These are phyloP conservation scores for Candida ascalaphidarum DNA, from an alignment of 805 yeast genomes.

Conservation along the genomic window DNA sequence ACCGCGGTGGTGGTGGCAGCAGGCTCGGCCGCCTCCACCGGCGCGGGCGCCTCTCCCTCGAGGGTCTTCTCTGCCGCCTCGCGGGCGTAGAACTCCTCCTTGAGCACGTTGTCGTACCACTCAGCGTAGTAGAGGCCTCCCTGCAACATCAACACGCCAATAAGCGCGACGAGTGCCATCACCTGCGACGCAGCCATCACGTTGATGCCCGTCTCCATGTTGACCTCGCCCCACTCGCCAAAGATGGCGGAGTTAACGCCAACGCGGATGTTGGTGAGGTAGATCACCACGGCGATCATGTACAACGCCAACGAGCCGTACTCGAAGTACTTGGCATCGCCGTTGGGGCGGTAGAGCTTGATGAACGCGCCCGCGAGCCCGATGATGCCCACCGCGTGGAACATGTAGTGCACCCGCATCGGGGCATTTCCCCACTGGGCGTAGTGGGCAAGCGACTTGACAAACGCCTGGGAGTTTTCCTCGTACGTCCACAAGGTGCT, in stretches of 20 bases:
- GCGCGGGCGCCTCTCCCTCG: not conserved
- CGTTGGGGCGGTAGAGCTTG: slow-evolving; percentile 81
- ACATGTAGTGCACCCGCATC: slow-evolving; percentile 42
- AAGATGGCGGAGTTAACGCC: slow-evolving; percentile 63
- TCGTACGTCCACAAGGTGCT: slow-evolving; percentile 59
- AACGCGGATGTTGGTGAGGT: slow-evolving; percentile 76
- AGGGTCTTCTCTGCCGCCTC: slow-evolving; percentile 14
- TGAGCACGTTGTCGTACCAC: slow-evolving; percentile 39
- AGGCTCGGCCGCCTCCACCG: slow-evolving; percentile 1
- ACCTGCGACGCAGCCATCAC: slow-evolving; percentile 87
- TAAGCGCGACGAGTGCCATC: slow-evolving; percentile 59
- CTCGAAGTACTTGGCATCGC: slow-evolving; percentile 80
- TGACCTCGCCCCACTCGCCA: slow-evolving; percentile 93
- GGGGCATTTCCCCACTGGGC: slow-evolving; percentile 66
- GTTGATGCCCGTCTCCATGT: slow-evolving; percentile 74
- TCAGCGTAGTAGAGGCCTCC: slow-evolving; percentile 84
- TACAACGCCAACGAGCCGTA: slow-evolving; percentile 75
- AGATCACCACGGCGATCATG: slow-evolving; percentile 68
- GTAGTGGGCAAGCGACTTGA: slow-evolving; percentile 64
- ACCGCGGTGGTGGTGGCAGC: slow-evolving; percentile 6
- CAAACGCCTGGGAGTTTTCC: slow-evolving; percentile 43
- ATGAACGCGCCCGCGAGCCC: slow-evolving; percentile 69
- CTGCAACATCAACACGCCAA: slow-evolving; percentile 81
- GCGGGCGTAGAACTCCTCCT: slow-evolving; percentile 20
- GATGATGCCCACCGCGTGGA: slow-evolving; percentile 52